phyloP scores from a whole-genome alignment of 2,329 filamentous ascomycete genomes.

The Monosporascus sp. region DNA sequence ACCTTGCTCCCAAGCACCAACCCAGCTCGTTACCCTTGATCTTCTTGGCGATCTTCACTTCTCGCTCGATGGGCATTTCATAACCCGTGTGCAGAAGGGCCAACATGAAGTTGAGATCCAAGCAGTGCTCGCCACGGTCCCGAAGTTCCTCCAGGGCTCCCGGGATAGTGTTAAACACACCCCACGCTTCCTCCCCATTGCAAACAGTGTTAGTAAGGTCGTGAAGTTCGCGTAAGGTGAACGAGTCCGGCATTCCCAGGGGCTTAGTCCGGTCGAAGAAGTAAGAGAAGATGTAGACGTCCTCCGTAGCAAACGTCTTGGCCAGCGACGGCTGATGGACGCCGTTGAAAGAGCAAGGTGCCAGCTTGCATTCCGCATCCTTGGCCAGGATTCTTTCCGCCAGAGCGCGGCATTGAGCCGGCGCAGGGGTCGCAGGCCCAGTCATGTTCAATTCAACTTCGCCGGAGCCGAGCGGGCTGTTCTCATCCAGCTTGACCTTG shows the following conservation, averaged over 20 bases:
- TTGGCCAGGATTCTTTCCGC: constrained; percentile 90
- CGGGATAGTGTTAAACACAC: constrained; percentile 70
- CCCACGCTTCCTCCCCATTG: constrained; percentile 71
- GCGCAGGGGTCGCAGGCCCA: constrained; percentile 68
- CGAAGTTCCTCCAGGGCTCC: constrained; percentile 75
- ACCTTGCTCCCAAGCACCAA: constrained; percentile 97
- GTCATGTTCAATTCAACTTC: constrained; percentile 76
- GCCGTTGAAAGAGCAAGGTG: constrained; percentile 98
- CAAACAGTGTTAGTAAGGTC: constrained; percentile 83
- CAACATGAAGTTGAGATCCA: constrained; percentile 96
- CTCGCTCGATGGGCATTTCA: constrained; percentile 93
- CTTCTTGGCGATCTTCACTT: constrained; percentile 98
- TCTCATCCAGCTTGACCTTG: constrained; percentile 62
- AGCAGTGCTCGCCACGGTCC: constrained; percentile 81
- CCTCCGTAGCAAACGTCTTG: constrained; percentile 88
- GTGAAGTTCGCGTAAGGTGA: constrained; percentile 85
- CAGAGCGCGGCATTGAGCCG: constrained; percentile 83
- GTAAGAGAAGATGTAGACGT: constrained; percentile 95
- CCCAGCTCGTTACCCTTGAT: constrained; percentile 95
- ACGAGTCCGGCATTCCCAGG: constrained; percentile 96
- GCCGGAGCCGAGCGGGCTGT: constrained; percentile 58
- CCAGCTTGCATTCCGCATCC: constrained; percentile 71
- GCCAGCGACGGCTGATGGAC: constrained; percentile 87
- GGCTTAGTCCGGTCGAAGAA: constrained; percentile 94
- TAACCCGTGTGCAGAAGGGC: constrained; percentile 91